phyloP scores from a whole-genome alignment of 441 rosid species.

The Erodium moschatum region DNA sequence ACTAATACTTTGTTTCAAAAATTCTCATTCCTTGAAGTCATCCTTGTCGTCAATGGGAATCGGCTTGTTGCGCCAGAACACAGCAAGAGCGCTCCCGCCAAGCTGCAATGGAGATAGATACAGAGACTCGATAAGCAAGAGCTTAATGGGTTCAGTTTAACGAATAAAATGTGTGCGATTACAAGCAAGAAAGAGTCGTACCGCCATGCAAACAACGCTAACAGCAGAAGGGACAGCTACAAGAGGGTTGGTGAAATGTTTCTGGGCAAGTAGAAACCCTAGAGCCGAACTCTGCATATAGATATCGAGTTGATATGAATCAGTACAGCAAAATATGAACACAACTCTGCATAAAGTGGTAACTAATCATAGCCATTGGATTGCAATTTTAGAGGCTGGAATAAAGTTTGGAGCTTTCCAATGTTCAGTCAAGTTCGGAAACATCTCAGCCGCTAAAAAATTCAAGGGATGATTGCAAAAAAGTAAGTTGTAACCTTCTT shows the following conservation, averaged over 20 bases:
- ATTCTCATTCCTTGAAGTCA: constrained; percentile 65
- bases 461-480: too few relatives aligned
- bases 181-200: constrained; percentile 28
- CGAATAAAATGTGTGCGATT: neutral
- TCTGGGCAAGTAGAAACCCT: constrained; percentile 90
- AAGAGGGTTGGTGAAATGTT: constrained; percentile 79
- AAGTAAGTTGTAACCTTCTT: too few relatives aligned
- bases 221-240: constrained; percentile 96
- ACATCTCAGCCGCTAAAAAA: too few relatives aligned
- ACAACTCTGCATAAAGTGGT: too few relatives aligned
- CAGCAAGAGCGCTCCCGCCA: constrained; percentile 91
- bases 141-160: too few relatives aligned
- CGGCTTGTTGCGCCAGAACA: constrained; percentile 80
- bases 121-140: neutral
- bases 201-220: constrained; percentile 96
- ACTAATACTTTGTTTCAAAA: neutral
- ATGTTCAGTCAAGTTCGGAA: too few relatives aligned
- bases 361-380: too few relatives aligned
- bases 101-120: constrained; percentile 35
- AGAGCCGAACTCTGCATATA: constrained; percentile 78
- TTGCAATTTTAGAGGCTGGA: too few relatives aligned
- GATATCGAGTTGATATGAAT: neutral
- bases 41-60: constrained; percentile 69
- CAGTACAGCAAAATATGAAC: neutral
- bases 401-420: too few relatives aligned